Percentiles rank a stretch among this genome's conserved stretches.
Evolutionary conservation across 164 flowering plant genomes (phyloP).

Genomic region (Vitis vinifera): DNA sequence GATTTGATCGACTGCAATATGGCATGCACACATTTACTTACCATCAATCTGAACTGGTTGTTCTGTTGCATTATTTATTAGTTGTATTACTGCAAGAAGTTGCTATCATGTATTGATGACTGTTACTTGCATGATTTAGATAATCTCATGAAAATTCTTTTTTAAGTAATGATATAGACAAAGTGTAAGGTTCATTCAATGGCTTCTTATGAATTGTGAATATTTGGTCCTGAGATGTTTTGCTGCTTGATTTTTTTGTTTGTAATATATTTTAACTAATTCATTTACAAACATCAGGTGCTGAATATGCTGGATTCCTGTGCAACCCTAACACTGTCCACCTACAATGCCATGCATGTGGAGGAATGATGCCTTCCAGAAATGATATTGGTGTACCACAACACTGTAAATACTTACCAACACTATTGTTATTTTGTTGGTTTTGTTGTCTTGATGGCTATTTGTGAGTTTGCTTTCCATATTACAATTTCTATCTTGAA

Average conservation of each 20-base stretch:
- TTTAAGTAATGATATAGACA: background rate
- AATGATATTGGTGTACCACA: conserved; percentile 58
- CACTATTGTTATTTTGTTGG: background rate
- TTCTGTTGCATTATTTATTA: background rate
- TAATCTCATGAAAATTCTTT: background rate
- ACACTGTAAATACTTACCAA: conserved; percentile 53
- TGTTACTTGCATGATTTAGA: background rate
- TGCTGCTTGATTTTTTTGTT: background rate
- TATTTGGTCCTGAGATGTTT: background rate
- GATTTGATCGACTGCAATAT: no score
- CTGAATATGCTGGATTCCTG: conserved; percentile 55
- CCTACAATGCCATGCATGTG: conserved; percentile 81
- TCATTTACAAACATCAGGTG: conserved; percentile 29
- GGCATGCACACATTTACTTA: no score
- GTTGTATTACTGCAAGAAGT: background rate
- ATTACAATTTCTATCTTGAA: no score
- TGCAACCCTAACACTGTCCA: conserved; percentile 69
- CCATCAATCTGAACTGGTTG: background rate
- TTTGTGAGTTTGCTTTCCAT: background rate
- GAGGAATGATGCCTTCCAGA: conserved; percentile 94
- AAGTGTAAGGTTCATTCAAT: background rate
- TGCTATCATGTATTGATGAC: background rate
- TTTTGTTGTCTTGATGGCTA: background rate
- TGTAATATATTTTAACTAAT: conserved; percentile 6
- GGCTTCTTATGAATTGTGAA: background rate